Base-by-base conservation (phyloP, 257 asterid species). In the Plectranthus barbatus region DNA sequence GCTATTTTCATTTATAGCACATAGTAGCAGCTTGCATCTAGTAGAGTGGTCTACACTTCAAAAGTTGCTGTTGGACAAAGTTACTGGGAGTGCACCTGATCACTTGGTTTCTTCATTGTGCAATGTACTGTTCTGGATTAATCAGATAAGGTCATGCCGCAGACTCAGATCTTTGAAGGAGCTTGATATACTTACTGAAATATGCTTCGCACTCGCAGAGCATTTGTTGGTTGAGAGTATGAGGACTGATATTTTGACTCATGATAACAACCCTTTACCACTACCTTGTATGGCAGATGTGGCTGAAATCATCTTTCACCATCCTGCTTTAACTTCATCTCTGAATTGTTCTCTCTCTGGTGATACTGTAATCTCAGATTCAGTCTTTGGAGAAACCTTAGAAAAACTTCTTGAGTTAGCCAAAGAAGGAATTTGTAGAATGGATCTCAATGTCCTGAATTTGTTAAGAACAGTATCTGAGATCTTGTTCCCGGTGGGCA, bases 91-190 rank as follows among this genome's bases (percentile, higher is more conserved):
- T 76, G 77, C 83, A 60, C 71, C 79, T 66, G 95, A 91, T 71
- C 77, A 81, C 64, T 65, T 84, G 74, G 41, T 88, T 72, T 80
- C 93, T 74, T 77, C 88, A 50, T 64, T 91, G 41, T 76, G 80
- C 83, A 81, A 80, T 71, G 74, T 88, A 18, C 88, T 91, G 50
- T 86, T 82, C 75, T 83, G 86, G 86, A 77, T 86, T 23, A 75
- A 77, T 65, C 81, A 83, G 37, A 75, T 78, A 36, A 81, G 79
- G 46, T 80, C 70, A 62, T 77, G 77, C 67, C 66, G 67, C 65
- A 64, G 67, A 68, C 66, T 42, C 51, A 70, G 69, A 57, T 67
- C 80, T 24, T 68, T 36, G 56, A 78, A 60, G 59, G 84, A 81
- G 69, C 78, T 86, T 39, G 85, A 83, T 73, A 59, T 64, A 74